phyloP scores from a whole-genome alignment of 2,329 filamentous ascomycete genomes.

The Metarhizium humberi region DNA sequence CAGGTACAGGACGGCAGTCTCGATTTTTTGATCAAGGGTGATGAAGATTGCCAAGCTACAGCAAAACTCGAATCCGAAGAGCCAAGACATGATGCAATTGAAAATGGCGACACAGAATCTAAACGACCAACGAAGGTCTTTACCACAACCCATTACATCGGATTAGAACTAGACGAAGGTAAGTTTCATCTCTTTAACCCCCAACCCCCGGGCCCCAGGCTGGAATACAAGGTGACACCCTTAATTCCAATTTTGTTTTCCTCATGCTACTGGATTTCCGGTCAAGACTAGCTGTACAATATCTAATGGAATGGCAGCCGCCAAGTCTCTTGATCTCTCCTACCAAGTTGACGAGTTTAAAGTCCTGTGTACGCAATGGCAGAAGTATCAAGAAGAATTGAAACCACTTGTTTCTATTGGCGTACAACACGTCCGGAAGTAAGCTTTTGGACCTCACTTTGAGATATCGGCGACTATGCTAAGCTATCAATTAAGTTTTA shows the following conservation, averaged over 20 bases:
- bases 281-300: background rate
- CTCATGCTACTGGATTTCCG: background rate
- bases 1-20: conserved; percentile 46
- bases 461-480: background rate
- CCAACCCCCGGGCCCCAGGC: too few species aligned
- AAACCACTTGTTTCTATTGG: conserved; percentile 55
- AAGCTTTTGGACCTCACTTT: conserved; percentile 25
- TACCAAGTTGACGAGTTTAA: conserved; percentile 82
- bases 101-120: conserved; percentile 29
- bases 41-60: conserved; percentile 15
- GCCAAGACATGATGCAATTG: conserved; percentile 20
- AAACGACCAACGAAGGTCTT: conserved; percentile 45
- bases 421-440: conserved; percentile 82
- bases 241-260: background rate
- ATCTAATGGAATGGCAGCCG: conserved; percentile 36
- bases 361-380: conserved; percentile 65
- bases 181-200: conserved; percentile 22
- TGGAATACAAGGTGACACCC: background rate
- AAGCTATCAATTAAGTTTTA: conserved; percentile 48
- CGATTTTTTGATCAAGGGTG: conserved; percentile 32
- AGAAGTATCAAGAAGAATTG: conserved; percentile 63
- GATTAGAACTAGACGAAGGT: conserved; percentile 71
- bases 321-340: conserved; percentile 67
- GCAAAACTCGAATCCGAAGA: background rate
- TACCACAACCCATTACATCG: conserved; percentile 92